Base-by-base conservation (phyloP, 2,329 filamentous ascomycete species). In the Aspergillus pseudonomiae region DNA sequence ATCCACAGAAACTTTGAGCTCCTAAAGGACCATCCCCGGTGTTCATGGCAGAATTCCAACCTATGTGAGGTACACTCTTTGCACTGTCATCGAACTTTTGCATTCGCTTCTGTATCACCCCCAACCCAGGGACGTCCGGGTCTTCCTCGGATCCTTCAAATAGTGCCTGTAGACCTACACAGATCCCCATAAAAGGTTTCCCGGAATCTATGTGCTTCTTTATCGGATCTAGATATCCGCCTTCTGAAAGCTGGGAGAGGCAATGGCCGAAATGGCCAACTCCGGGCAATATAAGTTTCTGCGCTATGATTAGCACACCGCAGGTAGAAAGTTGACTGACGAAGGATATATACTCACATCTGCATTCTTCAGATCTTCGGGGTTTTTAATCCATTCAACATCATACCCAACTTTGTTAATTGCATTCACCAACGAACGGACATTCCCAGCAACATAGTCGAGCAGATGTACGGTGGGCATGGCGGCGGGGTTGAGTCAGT, bases 171-270 rank as follows among this genome's bases (percentile, higher is more conserved):
- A 98, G 78, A 3, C 95, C 95, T 60, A 99, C 95, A 75, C 95
- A 99, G 74, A 99, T 96, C 57, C 91, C 94, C 90, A 99, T 96
- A 76, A 99, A 98, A 16, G 94, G 93, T 80, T 98, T 98, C n/a
- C 93, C 94, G 16, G 91, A 86, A 59, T 88, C 84, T 72, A 99
- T 94, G 81, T 98, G 93, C 68, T 88, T 84, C 70, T 85, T 88
- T 68, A 99, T 90, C 11, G 93, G 91, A 64, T 92, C 91, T 60
- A 94, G 83, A 79, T 94, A 99, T 67, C 91, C 92, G 43, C 93
- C 92, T 48, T 88, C 85, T 19, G 89, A 84, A 70, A 99, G 89
- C 75, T 97, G 93, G 32, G 88, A 88, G 68, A 98, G 84, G 79
- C 95, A 99, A 83, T 99, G 93, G 65, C 95, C 95, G 74, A 98